Base-by-base conservation (phyloP, 305 asterid species). In the Rubia peregrina region DNA sequence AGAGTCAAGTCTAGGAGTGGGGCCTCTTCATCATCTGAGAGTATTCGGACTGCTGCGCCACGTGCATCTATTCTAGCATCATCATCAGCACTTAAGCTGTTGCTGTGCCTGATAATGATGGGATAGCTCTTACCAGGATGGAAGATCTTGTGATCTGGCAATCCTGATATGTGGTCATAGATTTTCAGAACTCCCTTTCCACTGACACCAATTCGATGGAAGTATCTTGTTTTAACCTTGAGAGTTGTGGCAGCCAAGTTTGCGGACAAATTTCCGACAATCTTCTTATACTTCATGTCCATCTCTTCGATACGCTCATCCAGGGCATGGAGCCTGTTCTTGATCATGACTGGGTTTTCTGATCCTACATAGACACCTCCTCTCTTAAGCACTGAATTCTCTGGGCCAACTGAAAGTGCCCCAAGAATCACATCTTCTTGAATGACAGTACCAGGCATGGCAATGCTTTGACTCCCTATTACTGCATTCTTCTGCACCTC, bases 301-400 rank as follows among this genome's bases (percentile, higher is more conserved):
- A 91, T 91, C 67, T 89, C 96, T 76, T 88, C 91, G 11, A 91
- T 89, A 10, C 96, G 83, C 43, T 89, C 92, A 71, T 91, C 98
- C 68, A 85, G 67, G 61, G 84, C 80, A 13, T 89, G 91, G 63
- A 65, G 75, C 19, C 89, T 89, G 81, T 88, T 91, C 76, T 89
- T 91, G 33, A 91, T 86, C 96, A 89, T 89, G 77, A 91, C 71
- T 9, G 84, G 95, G 69, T 79, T 71, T 78, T 89, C 86, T 26
- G 96, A 86, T 41, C 98, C 98, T 22, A 91, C 85, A 49, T 85
- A 91, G n/a, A 91, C 85, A 7, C 98, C 98, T 26, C 98, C 96
- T 24, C 81, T 79, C 60, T 82, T 85, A 56, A 91, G 96, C 19
- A 86, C 84, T 4, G 88, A 83, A 72, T 86, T 83, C 68, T 77